Conservation (phyloP, 306 rosid species). For the Potentilla sterilis region DNA sequence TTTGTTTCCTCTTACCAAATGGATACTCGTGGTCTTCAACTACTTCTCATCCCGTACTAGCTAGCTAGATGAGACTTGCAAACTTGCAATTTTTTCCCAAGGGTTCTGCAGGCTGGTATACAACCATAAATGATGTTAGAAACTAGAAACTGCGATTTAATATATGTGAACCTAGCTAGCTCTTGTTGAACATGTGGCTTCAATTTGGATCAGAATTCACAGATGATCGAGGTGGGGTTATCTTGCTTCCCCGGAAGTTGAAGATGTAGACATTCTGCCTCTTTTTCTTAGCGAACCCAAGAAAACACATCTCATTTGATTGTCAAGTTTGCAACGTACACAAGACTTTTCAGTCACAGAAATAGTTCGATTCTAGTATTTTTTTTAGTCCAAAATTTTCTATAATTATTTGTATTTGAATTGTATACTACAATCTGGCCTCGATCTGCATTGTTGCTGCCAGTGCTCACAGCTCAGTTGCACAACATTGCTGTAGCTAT, state of each 20-base stretch:
- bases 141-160: no score
- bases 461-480: neutral
- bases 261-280: neutral
- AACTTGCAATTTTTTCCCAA: neutral
- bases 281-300: neutral
- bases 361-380: neutral
- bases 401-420: no score
- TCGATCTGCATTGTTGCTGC: neutral
- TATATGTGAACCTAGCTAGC: neutral
- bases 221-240: neutral
- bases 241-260: conserved; percentile 1
- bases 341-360: neutral
- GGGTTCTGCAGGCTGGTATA: neutral
- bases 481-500: neutral
- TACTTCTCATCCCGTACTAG: neutral
- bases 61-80: neutral
- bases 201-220: neutral
- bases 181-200: neutral
- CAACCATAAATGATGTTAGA: neutral
- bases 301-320: neutral
- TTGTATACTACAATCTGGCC: neutral
- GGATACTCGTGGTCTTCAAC: neutral
- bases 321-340: neutral
- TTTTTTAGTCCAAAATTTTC: no score
- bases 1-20: neutral